Evolutionary conservation across 2,329 filamentous ascomycete genomes (phyloP).

Genomic region (Alternaria conjuncta): DNA sequence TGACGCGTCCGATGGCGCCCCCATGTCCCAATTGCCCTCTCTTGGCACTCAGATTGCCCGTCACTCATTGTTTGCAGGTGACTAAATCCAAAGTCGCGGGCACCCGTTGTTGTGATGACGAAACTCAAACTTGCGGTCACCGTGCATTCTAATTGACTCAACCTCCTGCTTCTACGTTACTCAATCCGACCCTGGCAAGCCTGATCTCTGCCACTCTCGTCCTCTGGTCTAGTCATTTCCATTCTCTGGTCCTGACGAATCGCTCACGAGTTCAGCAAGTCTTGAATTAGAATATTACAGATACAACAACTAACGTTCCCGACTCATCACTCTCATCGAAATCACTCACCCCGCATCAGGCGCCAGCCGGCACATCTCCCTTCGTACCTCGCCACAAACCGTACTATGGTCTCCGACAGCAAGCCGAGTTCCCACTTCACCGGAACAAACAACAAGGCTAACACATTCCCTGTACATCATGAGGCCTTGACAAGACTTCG

Average conservation of each 20-base stretch:
- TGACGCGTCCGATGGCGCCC: not conserved
- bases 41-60: not conserved
- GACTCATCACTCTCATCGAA: not conserved
- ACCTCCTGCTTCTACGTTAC: not conserved
- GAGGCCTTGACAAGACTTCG: not conserved
- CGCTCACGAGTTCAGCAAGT: not conserved
- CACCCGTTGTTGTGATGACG: not conserved
- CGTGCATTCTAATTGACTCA: not conserved
- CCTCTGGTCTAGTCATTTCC: not conserved
- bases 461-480: not conserved
- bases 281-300: not conserved
- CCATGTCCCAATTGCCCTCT: not conserved
- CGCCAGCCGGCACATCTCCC: not conserved
- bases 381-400: not conserved
- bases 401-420: not conserved
- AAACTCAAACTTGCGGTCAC: not conserved
- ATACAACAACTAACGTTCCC: fast-evolving
- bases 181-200: not conserved
- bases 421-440: not conserved
- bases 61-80: not conserved
- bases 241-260: not conserved
- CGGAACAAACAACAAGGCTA: not conserved
- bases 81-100: not conserved
- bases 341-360: not conserved
- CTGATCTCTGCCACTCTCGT: not conserved